Percentiles rank a stretch among this genome's conserved stretches.
phyloP scores from a whole-genome alignment of 805 yeast genomes.

The Spathaspora girioi region DNA sequence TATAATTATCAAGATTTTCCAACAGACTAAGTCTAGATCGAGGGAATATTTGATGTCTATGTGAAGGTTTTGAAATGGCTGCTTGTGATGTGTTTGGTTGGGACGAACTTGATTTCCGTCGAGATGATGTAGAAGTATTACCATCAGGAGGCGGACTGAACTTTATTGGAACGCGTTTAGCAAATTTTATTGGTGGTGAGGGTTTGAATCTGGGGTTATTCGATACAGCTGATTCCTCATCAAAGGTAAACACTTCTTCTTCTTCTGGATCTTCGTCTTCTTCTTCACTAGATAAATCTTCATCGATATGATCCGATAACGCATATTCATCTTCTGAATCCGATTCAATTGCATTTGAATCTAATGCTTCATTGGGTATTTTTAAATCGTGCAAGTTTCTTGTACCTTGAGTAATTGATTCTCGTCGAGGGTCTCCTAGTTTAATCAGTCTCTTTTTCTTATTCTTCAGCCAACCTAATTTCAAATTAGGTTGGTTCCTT shows the following conservation, averaged over 20 bases:
- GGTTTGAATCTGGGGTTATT: conserved; percentile 11
- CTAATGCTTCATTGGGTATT: conserved; percentile 36
- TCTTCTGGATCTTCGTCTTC: conserved; percentile 13
- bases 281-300: conserved; percentile 14
- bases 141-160: conserved; percentile 33
- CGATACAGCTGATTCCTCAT: no score
- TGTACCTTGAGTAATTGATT: conserved; percentile 46
- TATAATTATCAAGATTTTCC: conserved; percentile 38
- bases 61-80: conserved; percentile 7
- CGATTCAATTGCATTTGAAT: conserved; percentile 21
- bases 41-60: conserved; percentile 29
- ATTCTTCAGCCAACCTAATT: conserved; percentile 41
- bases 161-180: conserved; percentile 38
- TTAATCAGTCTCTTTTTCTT: conserved; percentile 3
- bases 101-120: conserved; percentile 27
- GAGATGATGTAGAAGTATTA: conserved; percentile 20
- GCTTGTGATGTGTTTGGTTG: conserved; percentile 5
- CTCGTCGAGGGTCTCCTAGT: conserved; percentile 31
- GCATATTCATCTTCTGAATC: conserved; percentile 25
- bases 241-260: conserved; percentile 18
- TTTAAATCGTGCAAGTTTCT: conserved; percentile 44
- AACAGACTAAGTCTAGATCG: conserved; percentile 40
- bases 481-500: conserved; percentile 28
- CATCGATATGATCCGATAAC: conserved; percentile 17
- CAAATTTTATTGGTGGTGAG: conserved; percentile 39